A percentile compares a stretch with the other conserved stretches of the same genome.
phyloP scores from a whole-genome alignment of 768 basidiomycete species.

The Boletus pseudo-olivaceus region DNA sequence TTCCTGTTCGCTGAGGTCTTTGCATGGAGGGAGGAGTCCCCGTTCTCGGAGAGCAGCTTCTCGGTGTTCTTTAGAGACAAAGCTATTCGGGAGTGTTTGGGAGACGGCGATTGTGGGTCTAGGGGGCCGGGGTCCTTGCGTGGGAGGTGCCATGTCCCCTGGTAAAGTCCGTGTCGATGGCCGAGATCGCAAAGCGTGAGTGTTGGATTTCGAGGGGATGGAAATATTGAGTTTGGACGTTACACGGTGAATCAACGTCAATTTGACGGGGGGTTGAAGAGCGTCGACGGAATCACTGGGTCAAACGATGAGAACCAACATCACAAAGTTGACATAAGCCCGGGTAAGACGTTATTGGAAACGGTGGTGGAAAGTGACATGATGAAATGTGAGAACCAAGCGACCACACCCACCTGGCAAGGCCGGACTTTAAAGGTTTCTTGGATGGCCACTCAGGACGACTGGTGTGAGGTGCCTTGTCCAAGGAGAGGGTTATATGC shows the following conservation, averaged over 20 bases:
- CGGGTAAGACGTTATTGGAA: background rate
- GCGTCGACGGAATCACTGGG: background rate
- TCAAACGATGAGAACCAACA: slow-evolving; percentile 1
- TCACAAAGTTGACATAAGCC: background rate
- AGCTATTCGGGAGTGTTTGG: slow-evolving; percentile 19
- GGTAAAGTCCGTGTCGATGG: slow-evolving; percentile 11
- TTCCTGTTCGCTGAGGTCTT: slow-evolving; percentile 37
- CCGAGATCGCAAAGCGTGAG: slow-evolving; percentile 7
- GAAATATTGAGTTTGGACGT: slow-evolving; percentile 27
- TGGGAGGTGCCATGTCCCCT: background rate
- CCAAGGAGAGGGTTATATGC: background rate
- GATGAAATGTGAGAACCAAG: background rate
- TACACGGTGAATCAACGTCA: slow-evolving; percentile 28
- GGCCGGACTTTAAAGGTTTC: background rate
- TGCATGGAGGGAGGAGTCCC: slow-evolving; percentile 49
- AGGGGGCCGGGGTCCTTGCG: slow-evolving; percentile 3
- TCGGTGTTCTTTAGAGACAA: slow-evolving; percentile 21
- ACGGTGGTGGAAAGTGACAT: background rate
- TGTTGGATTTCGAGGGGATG: slow-evolving; percentile 13
- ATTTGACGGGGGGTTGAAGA: slow-evolving; percentile 4
- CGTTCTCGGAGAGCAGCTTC: slow-evolving; percentile 61
- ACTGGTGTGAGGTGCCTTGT: background rate
- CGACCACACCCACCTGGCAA: slow-evolving; percentile 13
- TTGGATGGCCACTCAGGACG: background rate
- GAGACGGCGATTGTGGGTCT: background rate